Base-by-base conservation (phyloP, 75 land plant genomes). In the Selaginella tamariscina region DNA sequence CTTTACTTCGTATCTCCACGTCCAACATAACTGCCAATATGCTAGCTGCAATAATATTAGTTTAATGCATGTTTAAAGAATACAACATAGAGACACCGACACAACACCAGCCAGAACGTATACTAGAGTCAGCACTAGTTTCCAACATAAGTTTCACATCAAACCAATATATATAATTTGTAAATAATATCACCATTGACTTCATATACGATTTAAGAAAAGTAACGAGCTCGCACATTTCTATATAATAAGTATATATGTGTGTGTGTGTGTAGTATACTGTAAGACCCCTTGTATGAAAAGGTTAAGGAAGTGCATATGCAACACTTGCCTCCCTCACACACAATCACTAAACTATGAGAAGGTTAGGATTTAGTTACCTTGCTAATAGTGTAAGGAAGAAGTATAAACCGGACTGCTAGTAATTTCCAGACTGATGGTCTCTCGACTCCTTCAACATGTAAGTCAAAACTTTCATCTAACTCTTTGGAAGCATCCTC, bases 361-460 rank as follows among this genome's bases (percentile, higher is more conserved):
- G 20, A 26, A 30, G 20, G 39, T 27, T 29, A 15, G 28, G 63
- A 30, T 29, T 68, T 28, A 56, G 28, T 11, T 15, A 81, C 93
- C 95, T 93, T 89, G 30, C 86, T 82, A 62, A 86, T 26, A 32
- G 83, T 83, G 65, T 89, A 89, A 65, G 98, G 98, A 29, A 92
- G 75, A 27, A 92, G 81, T 13, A 89, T 0, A 66, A 92, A 81
- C 29, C 81, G 87, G 55, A 85, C 65, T 31, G 78, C 90, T 56
- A 89, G 0, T 26, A 92, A 77, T 8, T 71, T 80, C 97, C 97
- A 92, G 24, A 86, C 9, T 0, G 80, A 82, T 18, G 97, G 97
- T 27, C 77, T 84, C 55, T 86, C 90, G 65, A 88, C 88, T 54
- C 95, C 97, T 73, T 84, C 65, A 33, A 92, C 86, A 55, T 92